Evolutionary conservation across 257 asterid genomes (phyloP).

Genomic region (Solanum habrochaites): DNA sequence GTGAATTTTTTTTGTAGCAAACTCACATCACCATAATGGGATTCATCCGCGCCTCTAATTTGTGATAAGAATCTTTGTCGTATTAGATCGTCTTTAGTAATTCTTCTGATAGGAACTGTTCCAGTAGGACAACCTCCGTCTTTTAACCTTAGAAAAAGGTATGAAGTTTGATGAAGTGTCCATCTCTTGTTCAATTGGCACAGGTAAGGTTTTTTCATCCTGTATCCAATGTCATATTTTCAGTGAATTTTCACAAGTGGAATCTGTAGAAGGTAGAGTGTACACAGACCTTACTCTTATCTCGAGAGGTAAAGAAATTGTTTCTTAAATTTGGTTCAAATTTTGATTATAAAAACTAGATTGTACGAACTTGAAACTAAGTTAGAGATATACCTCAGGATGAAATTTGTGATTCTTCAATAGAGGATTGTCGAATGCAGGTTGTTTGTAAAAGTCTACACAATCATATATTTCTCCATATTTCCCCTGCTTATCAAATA

Average conservation of each 20-base stretch:
- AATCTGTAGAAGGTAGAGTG: neutral
- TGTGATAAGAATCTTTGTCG: neutral
- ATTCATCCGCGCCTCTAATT: neutral
- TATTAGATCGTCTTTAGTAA: neutral
- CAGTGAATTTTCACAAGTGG: neutral
- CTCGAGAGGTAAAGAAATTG: neutral
- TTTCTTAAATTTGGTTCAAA: neutral
- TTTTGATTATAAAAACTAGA: neutral
- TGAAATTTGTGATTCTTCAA: neutral
- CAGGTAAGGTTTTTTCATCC: neutral
- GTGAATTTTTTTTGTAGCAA: neutral
- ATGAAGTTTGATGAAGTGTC: neutral
- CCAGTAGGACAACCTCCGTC: neutral
- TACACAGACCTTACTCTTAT: fast-evolving
- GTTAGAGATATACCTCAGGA: neutral
- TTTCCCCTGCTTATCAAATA: neutral
- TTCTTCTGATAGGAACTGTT: neutral
- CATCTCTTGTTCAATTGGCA: neutral
- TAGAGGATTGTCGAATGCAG: neutral
- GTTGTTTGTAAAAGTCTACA: neutral
- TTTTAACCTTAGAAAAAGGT: neutral
- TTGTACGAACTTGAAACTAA: neutral
- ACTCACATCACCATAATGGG: neutral
- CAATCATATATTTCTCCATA: neutral
- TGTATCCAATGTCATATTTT: neutral